Evolutionary conservation across 345 rosid genomes (phyloP).

Genomic region (Eucalyptus coolabah): DNA sequence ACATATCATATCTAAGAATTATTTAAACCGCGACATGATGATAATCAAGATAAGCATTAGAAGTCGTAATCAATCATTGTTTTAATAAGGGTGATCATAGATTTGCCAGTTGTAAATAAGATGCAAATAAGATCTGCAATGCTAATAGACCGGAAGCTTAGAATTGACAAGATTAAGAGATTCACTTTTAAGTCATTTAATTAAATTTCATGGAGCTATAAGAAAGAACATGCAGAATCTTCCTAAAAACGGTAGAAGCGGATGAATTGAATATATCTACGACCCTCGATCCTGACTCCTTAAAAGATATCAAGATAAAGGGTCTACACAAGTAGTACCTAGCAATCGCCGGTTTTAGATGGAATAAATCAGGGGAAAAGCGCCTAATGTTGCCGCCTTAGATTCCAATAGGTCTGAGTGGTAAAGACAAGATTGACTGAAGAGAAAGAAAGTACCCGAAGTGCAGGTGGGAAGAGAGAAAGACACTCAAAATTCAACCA

Average conservation of each 20-base stretch:
- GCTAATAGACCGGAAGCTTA: too few species aligned
- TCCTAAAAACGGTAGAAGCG: too few species aligned
- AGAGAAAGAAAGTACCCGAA: not conserved
- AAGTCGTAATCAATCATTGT: too few species aligned
- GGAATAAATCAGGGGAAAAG: not conserved
- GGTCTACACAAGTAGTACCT: not conserved
- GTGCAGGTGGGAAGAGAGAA: not conserved
- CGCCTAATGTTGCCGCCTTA: not conserved
- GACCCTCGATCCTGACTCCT: not conserved
- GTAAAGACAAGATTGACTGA: not conserved
- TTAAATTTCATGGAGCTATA: fast-evolving
- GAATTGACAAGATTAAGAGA: too few species aligned
- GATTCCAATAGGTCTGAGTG: not conserved
- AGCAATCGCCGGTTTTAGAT: not conserved
- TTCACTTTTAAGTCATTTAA: too few species aligned
- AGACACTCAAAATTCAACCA: not conserved
- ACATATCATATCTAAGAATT: too few species aligned
- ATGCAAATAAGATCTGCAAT: too few species aligned
- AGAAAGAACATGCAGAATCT: too few species aligned
- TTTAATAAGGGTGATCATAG: too few species aligned
- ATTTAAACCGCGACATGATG: too few species aligned
- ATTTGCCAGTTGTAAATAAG: too few species aligned
- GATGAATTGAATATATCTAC: not conserved
- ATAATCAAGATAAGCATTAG: too few species aligned
- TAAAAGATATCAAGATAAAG: not conserved